Base-by-base conservation (phyloP, 495 filamentous ascomycete species). In the Echria macrotheca region DNA sequence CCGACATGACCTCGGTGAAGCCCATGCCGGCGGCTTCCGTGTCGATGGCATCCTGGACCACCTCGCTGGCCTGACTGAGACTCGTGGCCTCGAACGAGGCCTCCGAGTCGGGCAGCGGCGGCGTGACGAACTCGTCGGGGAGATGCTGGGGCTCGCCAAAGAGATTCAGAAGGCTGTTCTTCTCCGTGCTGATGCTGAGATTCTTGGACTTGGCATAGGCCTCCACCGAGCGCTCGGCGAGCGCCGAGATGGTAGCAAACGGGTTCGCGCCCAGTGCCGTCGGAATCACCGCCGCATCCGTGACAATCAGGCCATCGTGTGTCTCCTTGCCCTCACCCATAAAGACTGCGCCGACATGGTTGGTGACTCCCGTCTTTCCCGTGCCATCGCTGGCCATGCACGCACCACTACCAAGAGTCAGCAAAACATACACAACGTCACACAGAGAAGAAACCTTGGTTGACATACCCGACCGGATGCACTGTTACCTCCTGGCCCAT, bases 191-290 rank as follows among this genome's bases (percentile, higher is more conserved):
- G 46, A 84, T 76, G 15, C 45, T 50, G 23, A 80, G 68, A 1
- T 58, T 54, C 10, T 68, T 46, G 28, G 66, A 60, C 48, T 58
- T 50, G 5, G 69, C 65, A 37, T 80, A 72, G 2, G 65, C 60
- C 42, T 77, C 74, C 8, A 85, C 69, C 0, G 75, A 77, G 24
- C 83, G 71, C 62, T 85, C 82, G 0, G 83, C 79, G 19, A 87
- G 69, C 15, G 83, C 81, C 0, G 82, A 74, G 29, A 86, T 85
- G 2, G 82, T 87, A 12, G 80, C 84, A 47, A 84, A 77, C n/a
- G 81, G 81, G 55, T 86, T 86, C 10, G 80, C 79, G 23, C 80
- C 80, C 10, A 86, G 63, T n/a, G 80, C 72, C 26, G 77, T 78
- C 1, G 83, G 82, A 47, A 87, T 75, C 1, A 80, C 62, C n/a